Evolutionary conservation across 495 filamentous ascomycete species (phyloP).

Genomic region (Rhizodiscina lignyota): DNA sequence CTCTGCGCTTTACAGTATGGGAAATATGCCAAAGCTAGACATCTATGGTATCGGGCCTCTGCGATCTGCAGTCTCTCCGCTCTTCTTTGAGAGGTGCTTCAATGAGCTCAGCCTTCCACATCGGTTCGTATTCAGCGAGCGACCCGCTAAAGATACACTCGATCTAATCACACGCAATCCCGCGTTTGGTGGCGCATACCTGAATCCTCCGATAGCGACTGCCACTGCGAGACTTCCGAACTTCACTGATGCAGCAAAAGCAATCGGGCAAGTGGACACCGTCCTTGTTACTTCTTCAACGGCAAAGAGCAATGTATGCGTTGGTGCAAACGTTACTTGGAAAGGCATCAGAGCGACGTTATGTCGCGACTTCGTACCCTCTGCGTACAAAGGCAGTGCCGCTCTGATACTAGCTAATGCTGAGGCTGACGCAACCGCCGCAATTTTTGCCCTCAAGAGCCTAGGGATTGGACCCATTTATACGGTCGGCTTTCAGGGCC

Average conservation of each 20-base stretch:
- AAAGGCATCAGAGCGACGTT: conserved; percentile 68
- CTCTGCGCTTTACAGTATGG: conserved; percentile 57
- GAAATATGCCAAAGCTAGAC: conserved; percentile 60
- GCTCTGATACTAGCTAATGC: conserved; percentile 55
- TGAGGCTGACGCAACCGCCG: conserved; percentile 53
- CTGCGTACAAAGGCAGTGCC: conserved; percentile 56
- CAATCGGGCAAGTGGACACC: conserved; percentile 66
- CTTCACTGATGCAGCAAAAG: conserved; percentile 52
- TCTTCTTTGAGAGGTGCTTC: conserved; percentile 78
- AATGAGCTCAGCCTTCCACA: conserved; percentile 78
- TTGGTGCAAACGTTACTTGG: conserved; percentile 70
- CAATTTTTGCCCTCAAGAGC: conserved; percentile 58
- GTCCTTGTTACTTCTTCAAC: conserved; percentile 28
- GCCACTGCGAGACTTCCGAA: conserved; percentile 38
- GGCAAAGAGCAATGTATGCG: conserved; percentile 17
- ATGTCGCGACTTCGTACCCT: conserved; percentile 64
- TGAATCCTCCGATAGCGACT: conserved; percentile 48
- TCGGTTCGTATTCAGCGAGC: conserved; percentile 57
- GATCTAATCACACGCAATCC: conserved; percentile 51
- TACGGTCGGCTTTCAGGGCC: conserved; percentile 65
- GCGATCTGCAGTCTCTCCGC: conserved; percentile 52
- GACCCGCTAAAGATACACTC: conserved; percentile 42
- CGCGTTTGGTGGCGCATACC: conserved; percentile 61
- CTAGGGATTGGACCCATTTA: conserved; percentile 66
- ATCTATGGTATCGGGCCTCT: conserved; percentile 66